Conservation (phyloP, 2,329 filamentous ascomycete genomes). For the Pseudocercospora eumusae region DNA sequence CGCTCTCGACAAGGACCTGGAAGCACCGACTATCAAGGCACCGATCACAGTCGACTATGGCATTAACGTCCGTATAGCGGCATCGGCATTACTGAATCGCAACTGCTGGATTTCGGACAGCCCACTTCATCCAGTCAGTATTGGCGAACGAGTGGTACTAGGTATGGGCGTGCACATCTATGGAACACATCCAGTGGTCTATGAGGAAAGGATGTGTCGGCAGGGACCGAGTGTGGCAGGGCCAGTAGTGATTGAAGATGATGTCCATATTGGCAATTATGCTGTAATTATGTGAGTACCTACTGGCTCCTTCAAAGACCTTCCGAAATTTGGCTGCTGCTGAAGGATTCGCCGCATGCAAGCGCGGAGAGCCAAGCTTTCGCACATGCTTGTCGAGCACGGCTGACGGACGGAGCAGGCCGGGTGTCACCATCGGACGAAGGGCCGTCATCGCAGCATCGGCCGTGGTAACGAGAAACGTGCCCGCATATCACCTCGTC, state of each 20-base stretch:
- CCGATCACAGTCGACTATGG: conserved; percentile 5
- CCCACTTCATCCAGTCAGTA: neutral
- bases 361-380: conserved; percentile 4
- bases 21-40: neutral
- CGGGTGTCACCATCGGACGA: neutral
- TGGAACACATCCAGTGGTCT: neutral
- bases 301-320: neutral
- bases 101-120: conserved; percentile 7
- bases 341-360: conserved; percentile 1
- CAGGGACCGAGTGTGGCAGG: conserved; percentile 6
- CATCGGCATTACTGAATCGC: conserved; percentile 1
- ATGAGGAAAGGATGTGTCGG: neutral
- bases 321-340: neutral
- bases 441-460: neutral
- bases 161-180: neutral
- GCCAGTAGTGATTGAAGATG: conserved; percentile 2
- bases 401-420: conserved; percentile 6
- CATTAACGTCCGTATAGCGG: neutral
- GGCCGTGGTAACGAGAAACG: neutral
- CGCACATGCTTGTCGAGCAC: conserved; percentile 6
- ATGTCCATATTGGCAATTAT: neutral
- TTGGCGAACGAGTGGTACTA: neutral
- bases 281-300: conserved; percentile 8
- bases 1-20: neutral
- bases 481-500: neutral